Base-by-base conservation (phyloP, 2,329 filamentous ascomycete species). In the Xylariomycetidae sp. region DNA sequence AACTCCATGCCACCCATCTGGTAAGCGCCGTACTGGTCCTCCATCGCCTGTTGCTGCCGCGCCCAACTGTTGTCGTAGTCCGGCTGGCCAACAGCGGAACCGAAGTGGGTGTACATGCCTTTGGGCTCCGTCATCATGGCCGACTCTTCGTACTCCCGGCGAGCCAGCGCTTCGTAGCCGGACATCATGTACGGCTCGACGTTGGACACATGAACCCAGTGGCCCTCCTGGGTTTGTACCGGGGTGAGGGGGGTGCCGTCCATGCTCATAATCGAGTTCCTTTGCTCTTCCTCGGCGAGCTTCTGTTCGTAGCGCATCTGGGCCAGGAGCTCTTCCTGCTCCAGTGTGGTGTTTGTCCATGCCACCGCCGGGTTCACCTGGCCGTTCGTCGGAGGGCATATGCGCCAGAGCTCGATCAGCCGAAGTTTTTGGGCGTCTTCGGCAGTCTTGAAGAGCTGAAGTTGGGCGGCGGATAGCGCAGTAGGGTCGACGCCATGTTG, bases 111-210 rank as follows among this genome's bases (percentile, higher is more conserved):
- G 45, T 69, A 70, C 25, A 61, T 54, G 29, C 65, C 59, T 42
- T 62, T 65, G 5, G 59, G 46, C 19, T 49, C 50, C 29, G 49
- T 16, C 46, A 51, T 42, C 7, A 43, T 50, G 3, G 59, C 61
- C 3, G 68, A 69, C 35, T 68, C 62, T 47, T 82, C 72, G 41
- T 80, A 76, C 50, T 85, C 79, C 34, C 76, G 68, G 37, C 69
- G 67, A 38, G 81, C 76, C 37, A 84, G 62, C 51, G 76, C 68
- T 49, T 86, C 82, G 54, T 94, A 95, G 10, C 88, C 88, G 6
- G 77, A 81, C 29, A 75, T 59, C 74, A 95, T 93, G 59, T 95
- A 95, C 1, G 87, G 87, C 58, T 93, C 86, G 24, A 74, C 76
- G 40, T 74, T 68, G 17, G 51, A 54, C 18, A 49, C 45, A 37